Evolutionary conservation across 768 basidiomycete species (phyloP).

Genomic region (Termitomyces sp.): DNA sequence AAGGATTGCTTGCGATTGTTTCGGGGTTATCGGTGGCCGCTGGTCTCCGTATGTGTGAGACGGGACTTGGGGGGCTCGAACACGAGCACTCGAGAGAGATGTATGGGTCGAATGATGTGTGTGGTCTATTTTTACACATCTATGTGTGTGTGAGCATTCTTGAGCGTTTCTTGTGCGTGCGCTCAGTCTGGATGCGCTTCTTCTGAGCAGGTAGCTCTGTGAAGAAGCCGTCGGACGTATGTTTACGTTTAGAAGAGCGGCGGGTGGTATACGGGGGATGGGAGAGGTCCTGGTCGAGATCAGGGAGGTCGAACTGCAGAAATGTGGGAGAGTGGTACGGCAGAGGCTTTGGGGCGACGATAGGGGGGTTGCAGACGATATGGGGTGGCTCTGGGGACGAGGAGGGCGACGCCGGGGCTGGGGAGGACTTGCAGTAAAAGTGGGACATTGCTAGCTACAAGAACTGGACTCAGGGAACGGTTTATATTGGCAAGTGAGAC

Average conservation of each 20-base stretch:
- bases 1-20: neutral
- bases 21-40: neutral
- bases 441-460: conserved; percentile 18
- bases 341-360: conserved; percentile 64
- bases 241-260: conserved; percentile 47
- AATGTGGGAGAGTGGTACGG: conserved; percentile 70
- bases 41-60: neutral
- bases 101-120: conserved; percentile 1
- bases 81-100: no score
- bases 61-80: neutral
- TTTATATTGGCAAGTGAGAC: conserved; percentile 30
- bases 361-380: conserved; percentile 61
- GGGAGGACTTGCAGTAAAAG: conserved; percentile 4
- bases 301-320: conserved; percentile 64
- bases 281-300: conserved; percentile 67
- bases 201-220: conserved; percentile 14
- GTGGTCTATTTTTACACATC: conserved; percentile 2
- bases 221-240: conserved; percentile 20
- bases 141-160: conserved; percentile 16
- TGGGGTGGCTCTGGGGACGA: conserved; percentile 31
- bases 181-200: conserved; percentile 14
- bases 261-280: conserved; percentile 55
- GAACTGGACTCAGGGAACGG: conserved; percentile 4
- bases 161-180: conserved; percentile 10
- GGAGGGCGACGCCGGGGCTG: conserved; percentile 9